Evolutionary conservation across 2,329 filamentous ascomycete genomes (phyloP).

Genomic region (Aureobasidium mangrovei): DNA sequence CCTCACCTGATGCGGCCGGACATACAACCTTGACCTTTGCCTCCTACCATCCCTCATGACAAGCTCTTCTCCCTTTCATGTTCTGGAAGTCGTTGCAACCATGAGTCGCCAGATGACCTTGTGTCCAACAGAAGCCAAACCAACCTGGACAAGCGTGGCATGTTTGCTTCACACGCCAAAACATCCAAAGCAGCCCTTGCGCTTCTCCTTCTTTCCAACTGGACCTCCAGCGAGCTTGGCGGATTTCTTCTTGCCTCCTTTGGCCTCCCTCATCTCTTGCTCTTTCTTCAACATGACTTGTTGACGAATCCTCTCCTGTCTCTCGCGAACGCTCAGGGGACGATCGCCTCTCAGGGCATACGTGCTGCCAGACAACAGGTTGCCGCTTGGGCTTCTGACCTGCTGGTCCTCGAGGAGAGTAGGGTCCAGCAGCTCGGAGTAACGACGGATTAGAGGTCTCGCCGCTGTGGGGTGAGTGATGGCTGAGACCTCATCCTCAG

Average conservation of each 20-base stretch:
- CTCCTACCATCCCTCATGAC: too few species aligned
- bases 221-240: neutral
- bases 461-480: slow-evolving; percentile 20
- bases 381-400: slow-evolving; percentile 26
- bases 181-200: neutral
- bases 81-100: too few species aligned
- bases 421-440: slow-evolving; percentile 25
- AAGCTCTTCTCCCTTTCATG: too few species aligned
- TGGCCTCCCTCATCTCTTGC: neutral
- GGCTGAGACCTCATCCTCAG: neutral
- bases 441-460: slow-evolving; percentile 18
- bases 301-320: slow-evolving; percentile 26
- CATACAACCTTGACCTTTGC: too few species aligned
- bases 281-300: neutral
- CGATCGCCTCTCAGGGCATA: slow-evolving; percentile 23
- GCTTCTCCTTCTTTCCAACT: neutral
- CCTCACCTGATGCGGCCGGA: too few species aligned
- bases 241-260: neutral
- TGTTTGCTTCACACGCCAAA: neutral
- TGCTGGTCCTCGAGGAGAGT: slow-evolving; percentile 18
- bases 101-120: too few species aligned
- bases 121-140: too few species aligned
- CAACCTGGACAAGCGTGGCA: too few species aligned
- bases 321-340: slow-evolving; percentile 28
- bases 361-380: slow-evolving; percentile 21